Base-by-base conservation (phyloP, 1,139 yeast genomes). In the Saccharomyces hybrid region DNA sequence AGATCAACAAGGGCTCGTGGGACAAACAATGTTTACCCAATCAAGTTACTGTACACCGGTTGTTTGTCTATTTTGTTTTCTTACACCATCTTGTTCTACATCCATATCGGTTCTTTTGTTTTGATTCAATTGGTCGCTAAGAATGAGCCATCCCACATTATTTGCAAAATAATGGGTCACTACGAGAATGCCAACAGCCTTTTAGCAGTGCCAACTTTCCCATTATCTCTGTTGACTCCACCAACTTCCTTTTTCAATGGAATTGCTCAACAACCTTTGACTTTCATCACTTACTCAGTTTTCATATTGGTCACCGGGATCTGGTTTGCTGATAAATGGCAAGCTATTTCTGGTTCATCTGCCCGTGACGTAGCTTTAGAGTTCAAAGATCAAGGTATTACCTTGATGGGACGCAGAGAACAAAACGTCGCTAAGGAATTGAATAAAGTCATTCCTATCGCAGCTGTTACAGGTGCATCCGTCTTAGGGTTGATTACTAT, bases 1-100 rank as follows among this genome's bases (percentile, higher is more conserved):
- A 87, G 95, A 76, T 88, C 96, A 34, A 85, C 91, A 60, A 86
- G 84, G 71, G 90, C 87, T 62, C 84, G 96, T 76, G 84, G 93
- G 55, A 82, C 85, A 77, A 80, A 82, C 64, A 83, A 88, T 60
- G 79, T 81, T 50, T 90, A 79, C 76, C 97, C 98, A 65, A 81
- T 91, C 66, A 85, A 87, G 70, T 77, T 91, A 62, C 74, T 90
- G 62, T 88, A 88, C 77, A 85, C 93, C 60, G 96, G 96, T 64
- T 84, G 85, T 51, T 74, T 88, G 68, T 95, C 96, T 54, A 70
- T 88, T 49, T 70, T 87, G 58, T 85, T 85, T 71, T 79, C 95
- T 47, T 82, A 78, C 68, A 76, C 88, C 41, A 64, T 83, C 48
- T 63, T 80, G 56, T 83, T 81, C 47, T 83, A 73, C 71, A 62